These are phyloP conservation scores for Amaranthus cruentus DNA, from an alignment of 148 eudicot genomes.

Conservation along the genomic window DNA sequence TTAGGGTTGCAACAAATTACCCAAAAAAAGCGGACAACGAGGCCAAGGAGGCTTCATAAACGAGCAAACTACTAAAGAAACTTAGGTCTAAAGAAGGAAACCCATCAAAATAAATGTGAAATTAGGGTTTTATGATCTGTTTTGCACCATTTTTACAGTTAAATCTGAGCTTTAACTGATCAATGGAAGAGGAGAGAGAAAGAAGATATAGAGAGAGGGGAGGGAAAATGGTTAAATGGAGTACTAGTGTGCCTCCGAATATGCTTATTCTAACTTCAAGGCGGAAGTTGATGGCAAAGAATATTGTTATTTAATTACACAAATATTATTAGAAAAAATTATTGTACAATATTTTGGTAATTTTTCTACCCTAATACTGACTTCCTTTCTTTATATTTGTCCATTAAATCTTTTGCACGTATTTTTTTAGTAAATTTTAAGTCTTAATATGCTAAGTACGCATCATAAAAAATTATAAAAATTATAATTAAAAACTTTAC, in stretches of 20 bases:
- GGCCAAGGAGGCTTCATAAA: slow-evolving; percentile 64
- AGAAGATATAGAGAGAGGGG: slow-evolving; percentile 1
- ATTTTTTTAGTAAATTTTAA: no score
- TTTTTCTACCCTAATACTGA: no score
- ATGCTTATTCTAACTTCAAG: slow-evolving; percentile 5
- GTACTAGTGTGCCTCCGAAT: slow-evolving; percentile 18
- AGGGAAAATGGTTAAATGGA: slow-evolving; percentile 9
- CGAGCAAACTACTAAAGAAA: slow-evolving; percentile 16
- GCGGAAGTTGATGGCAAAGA: slow-evolving; percentile 16
- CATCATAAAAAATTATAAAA: no score
- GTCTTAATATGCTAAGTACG: no score
- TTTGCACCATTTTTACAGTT: slow-evolving; percentile 12
- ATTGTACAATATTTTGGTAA: no score
- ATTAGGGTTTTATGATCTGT: slow-evolving; percentile 22
- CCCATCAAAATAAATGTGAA: background rate
- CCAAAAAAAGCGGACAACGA: slow-evolving; percentile 32
- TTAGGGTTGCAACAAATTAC: slow-evolving; percentile 21
- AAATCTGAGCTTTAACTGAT: slow-evolving; percentile 23
- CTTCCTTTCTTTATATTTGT: no score
- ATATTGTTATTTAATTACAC: background rate
- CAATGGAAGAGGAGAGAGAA: slow-evolving; percentile 4
- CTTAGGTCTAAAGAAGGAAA: background rate
- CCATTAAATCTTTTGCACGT: no score
- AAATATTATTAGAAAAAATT: no score
- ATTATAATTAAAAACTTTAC: no score